Conservation (phyloP, 305 asterid species). For the Solanum hybrid region DNA sequence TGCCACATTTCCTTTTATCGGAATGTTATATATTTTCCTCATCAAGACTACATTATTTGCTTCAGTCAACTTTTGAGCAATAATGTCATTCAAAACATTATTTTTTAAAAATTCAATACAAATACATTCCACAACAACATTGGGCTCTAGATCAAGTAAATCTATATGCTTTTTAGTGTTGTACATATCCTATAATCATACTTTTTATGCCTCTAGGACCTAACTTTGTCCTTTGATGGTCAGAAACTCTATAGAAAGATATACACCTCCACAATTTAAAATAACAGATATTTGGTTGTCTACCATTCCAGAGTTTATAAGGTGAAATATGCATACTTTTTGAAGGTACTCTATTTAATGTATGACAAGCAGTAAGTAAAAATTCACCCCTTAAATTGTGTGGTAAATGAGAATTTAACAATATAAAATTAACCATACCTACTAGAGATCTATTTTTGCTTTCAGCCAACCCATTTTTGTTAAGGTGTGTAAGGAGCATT, state of each 20-base stretch:
- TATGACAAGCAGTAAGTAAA: not conserved
- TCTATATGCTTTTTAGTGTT: not conserved
- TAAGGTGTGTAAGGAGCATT: not conserved
- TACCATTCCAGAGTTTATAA: not conserved
- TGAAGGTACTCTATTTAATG: not conserved
- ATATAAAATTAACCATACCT: not conserved
- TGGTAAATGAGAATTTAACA: not conserved
- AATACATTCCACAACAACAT: not conserved
- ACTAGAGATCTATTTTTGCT: not conserved
- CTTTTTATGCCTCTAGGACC: not conserved
- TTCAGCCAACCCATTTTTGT: not conserved
- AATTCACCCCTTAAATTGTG: not conserved
- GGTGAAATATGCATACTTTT: not conserved
- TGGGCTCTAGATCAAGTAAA: not conserved
- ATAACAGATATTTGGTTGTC: not conserved
- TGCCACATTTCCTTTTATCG: not conserved
- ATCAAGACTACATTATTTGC: not conserved
- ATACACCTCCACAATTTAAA: not conserved
- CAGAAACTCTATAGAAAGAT: not conserved
- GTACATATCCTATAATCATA: not conserved
- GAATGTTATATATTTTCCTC: not conserved
- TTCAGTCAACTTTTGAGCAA: not conserved
- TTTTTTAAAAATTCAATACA: too few relatives aligned
- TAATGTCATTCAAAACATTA: not conserved
- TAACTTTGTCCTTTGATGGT: not conserved